Conservation (phyloP, 257 asterid species). For the Asclepias syriaca region DNA sequence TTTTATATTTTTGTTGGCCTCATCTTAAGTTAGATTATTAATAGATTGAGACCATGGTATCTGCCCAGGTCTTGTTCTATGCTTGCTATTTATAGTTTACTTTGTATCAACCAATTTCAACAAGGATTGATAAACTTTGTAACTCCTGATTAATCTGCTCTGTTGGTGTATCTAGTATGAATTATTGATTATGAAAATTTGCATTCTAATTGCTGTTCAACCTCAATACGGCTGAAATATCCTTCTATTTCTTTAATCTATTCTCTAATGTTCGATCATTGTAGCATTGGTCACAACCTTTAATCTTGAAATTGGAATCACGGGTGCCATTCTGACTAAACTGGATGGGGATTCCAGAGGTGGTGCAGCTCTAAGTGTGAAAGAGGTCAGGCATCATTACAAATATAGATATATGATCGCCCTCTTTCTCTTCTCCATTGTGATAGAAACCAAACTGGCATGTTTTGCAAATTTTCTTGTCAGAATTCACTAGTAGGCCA, state of each 20-base stretch:
- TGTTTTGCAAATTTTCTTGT: not conserved
- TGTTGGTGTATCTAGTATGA: not conserved
- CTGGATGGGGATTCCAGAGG: conserved; percentile 99
- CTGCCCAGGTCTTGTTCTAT: not conserved
- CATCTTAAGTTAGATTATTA: not conserved
- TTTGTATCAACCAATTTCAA: not conserved
- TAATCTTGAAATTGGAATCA: conserved; percentile 96
- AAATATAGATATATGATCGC: not conserved
- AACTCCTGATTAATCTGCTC: not conserved
- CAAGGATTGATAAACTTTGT: not conserved
- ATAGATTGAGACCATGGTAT: not conserved
- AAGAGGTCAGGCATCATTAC: conserved; percentile 57
- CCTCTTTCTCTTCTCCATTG: conserved; percentile 4
- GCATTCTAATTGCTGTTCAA: not conserved
- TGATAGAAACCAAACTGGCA: not conserved
- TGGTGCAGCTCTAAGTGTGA: conserved; percentile 97
- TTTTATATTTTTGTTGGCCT: not conserved
- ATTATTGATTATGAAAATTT: not conserved
- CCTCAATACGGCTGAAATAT: conserved; percentile 2
- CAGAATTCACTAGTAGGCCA: not conserved
- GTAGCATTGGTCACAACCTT: conserved; percentile 86
- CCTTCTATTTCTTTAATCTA: not conserved
- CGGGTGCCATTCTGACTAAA: conserved; percentile 96
- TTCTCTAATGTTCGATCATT: conserved; percentile 13
- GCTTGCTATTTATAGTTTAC: not conserved